Evolutionary conservation across 257 asterid genomes (phyloP).

Genomic region (Nicotiana obtusifolia): DNA sequence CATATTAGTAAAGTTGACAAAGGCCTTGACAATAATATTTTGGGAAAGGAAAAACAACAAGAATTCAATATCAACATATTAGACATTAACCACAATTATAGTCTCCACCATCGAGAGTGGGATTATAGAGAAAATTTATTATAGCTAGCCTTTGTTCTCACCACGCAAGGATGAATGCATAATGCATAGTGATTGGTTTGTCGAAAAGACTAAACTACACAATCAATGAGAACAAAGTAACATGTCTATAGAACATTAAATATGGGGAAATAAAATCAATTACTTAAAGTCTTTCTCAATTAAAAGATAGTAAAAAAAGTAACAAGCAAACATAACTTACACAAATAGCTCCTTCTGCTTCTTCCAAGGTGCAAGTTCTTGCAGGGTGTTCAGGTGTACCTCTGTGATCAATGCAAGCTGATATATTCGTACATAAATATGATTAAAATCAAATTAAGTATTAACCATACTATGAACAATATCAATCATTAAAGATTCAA

Average conservation of each 20-base stretch:
- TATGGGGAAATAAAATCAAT: background rate
- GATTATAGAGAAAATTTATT: background rate
- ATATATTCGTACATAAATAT: background rate
- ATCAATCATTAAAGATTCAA: background rate
- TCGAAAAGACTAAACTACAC: background rate
- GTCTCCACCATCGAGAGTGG: background rate
- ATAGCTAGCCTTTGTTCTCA: background rate
- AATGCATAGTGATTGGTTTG: background rate
- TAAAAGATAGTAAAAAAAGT: background rate
- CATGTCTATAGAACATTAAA: background rate
- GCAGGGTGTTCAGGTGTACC: constrained; percentile 97
- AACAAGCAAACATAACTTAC: constrained; percentile 39
- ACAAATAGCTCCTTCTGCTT: constrained; percentile 53
- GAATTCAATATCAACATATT: background rate
- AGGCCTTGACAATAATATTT: background rate
- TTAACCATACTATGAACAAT: background rate
- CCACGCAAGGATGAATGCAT: background rate
- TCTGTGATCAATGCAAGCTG: constrained; percentile 96
- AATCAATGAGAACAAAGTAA: background rate
- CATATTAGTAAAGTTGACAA: background rate
- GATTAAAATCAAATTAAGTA: background rate
- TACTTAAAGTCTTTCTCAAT: background rate
- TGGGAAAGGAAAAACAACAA: background rate
- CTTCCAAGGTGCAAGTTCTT: constrained; percentile 96
- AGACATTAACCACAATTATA: background rate